Percentiles rank a stretch among this genome's conserved stretches.
Evolutionary conservation across 306 rosid genomes (phyloP).

Genomic region (Comarum palustre): DNA sequence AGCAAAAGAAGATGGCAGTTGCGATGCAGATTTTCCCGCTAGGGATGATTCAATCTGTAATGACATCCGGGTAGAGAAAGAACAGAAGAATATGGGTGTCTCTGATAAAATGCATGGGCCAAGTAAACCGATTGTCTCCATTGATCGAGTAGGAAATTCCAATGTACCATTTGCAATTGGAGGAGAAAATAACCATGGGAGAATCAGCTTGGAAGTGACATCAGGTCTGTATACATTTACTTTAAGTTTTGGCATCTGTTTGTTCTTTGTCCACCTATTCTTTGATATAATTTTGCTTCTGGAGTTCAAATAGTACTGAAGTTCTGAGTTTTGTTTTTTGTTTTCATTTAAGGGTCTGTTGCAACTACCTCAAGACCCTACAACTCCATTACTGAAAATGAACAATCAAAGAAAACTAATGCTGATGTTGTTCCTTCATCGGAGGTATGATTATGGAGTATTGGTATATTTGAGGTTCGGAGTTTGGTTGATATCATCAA

Average conservation of each 20-base stretch:
- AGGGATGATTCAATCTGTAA: conserved; percentile 39
- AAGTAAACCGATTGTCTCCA: conserved; percentile 38
- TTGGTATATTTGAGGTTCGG: conserved; percentile 10
- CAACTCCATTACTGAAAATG: conserved; percentile 32
- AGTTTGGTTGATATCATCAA: conserved; percentile 11
- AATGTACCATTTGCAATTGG: conserved; percentile 35
- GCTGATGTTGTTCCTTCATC: conserved; percentile 36
- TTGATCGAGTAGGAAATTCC: conserved; percentile 48
- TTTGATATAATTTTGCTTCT: conserved; percentile 1
- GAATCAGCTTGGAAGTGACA: conserved; percentile 45
- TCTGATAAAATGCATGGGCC: conserved; percentile 48
- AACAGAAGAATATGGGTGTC: conserved; percentile 45
- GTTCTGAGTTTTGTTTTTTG: conserved; percentile 12
- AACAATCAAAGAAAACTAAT: conserved; percentile 41
- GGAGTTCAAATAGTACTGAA: conserved; percentile 18
- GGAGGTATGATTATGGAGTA: conserved; percentile 47
- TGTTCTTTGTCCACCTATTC: conserved; percentile 11
- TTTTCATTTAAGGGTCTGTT: conserved; percentile 47
- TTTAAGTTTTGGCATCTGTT: conserved; percentile 16
- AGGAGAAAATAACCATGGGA: conserved; percentile 51
- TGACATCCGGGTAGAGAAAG: conserved; percentile 39
- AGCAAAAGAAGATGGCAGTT: conserved; percentile 52
- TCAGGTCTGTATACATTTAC: conserved; percentile 53
- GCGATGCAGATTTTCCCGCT: conserved; percentile 33
- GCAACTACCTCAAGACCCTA: conserved; percentile 43